These are phyloP conservation scores for Artemisia argyi DNA, from an alignment of 129 eudicot species.

Conservation along the genomic window DNA sequence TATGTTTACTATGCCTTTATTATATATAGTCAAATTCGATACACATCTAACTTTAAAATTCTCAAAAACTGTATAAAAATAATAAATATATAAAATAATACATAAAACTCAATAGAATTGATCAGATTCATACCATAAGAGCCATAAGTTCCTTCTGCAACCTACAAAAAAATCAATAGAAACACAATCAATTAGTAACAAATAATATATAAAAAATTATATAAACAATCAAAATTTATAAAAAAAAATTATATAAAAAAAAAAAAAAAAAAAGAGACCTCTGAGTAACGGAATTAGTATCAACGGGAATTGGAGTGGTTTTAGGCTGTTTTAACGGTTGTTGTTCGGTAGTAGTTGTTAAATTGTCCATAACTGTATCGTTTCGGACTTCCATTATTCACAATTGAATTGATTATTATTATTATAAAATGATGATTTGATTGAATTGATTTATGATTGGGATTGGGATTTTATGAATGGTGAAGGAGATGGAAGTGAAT, in stretches of 20 bases:
- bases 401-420: too few species aligned
- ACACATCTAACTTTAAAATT: too few species aligned
- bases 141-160: conserved; percentile 88
- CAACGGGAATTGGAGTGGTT: conserved; percentile 40
- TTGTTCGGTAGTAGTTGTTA: conserved; percentile 35
- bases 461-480: conserved; percentile 17
- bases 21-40: too few species aligned
- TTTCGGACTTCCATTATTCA: conserved; percentile 44
- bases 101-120: neutral
- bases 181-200: conserved; percentile 7
- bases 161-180: conserved; percentile 34
- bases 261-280: conserved; percentile 33
- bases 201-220: neutral
- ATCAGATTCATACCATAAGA: conserved; percentile 57
- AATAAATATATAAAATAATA: neutral
- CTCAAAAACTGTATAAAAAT: neutral
- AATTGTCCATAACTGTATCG: conserved; percentile 38
- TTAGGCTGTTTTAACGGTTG: conserved; percentile 45
- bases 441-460: conserved; percentile 13
- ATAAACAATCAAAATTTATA: neutral
- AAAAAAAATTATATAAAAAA: neutral
- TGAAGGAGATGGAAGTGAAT: neutral
- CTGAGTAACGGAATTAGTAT: conserved; percentile 68
- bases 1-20: too few species aligned
- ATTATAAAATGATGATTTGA: neutral